Base-by-base conservation (phyloP, 2,329 filamentous ascomycete genomes). In the Fusarium phyllophilum region DNA sequence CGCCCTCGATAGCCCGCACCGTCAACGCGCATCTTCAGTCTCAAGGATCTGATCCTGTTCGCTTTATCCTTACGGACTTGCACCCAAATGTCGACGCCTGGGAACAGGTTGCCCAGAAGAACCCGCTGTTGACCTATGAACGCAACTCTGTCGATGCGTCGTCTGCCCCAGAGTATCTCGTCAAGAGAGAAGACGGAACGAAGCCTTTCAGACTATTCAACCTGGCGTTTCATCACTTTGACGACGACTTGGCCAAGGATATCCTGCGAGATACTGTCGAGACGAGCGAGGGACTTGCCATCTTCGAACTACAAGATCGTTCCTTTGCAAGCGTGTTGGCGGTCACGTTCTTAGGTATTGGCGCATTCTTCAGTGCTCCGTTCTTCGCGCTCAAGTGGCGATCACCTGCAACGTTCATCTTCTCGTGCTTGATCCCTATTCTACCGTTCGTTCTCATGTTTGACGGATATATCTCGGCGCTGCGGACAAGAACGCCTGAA, bases 181-280 rank as follows among this genome's bases (percentile, higher is more conserved):
- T 88, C 52, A 76, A 63, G 29, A 78, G 78, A 24, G 77, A 73
- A 11, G 78, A 81, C 17, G 83, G 82, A 8, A 84, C 83, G 55
- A 87, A 86, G 77, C 87, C 93, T 29, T 92, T 94, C 78, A 86
- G 93, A 9, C 82, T 94, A 56, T 95, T 93, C 81, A 93, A 92
- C 79, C 85, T 94, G 5, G 89, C 92, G 3, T 95, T 95, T 78
- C 93, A 95, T 81, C 93, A 95, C 82, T 95, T 95, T 75, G 87
- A 90, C 70, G 91, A 94, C 77, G 82, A 83, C 8, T 81, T 90
- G 24, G 93, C 91, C 2, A 82, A 80, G 33, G 84, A 85, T 14
- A 91, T 94, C 36, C 79, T 95, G 38, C 85, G 84, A 59, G 90
- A 92, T 78, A 92, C 91, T 0, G 81, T 94, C 42, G 85, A 89